phyloP scores from a whole-genome alignment of 1,284 basidiomycete species.

The Wolfiporia cocos region DNA sequence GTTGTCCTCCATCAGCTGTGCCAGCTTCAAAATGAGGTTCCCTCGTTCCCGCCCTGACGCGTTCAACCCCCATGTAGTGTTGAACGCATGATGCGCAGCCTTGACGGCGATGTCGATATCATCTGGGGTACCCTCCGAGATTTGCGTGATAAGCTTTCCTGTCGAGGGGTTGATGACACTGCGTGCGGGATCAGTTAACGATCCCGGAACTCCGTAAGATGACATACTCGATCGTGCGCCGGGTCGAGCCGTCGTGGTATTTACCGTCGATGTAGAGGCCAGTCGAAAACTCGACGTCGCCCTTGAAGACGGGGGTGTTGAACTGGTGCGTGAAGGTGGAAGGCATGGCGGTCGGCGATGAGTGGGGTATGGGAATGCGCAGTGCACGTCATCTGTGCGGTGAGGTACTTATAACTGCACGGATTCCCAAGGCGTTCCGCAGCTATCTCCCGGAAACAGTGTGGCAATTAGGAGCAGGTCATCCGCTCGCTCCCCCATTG shows the following conservation, averaged over 20 bases:
- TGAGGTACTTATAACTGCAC: background rate
- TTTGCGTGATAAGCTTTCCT: slow-evolving; percentile 62
- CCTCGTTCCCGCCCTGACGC: slow-evolving; percentile 58
- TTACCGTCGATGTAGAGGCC: slow-evolving; percentile 84
- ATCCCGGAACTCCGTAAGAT: background rate
- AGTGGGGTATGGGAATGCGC: slow-evolving; percentile 1
- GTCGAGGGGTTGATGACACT: slow-evolving; percentile 81
- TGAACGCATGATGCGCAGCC: slow-evolving; percentile 74
- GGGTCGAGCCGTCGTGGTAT: slow-evolving; percentile 67
- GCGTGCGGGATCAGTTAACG: slow-evolving; percentile 6
- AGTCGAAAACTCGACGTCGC: slow-evolving; percentile 60
- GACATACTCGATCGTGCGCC: slow-evolving; percentile 63
- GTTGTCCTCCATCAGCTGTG: slow-evolving; percentile 68
- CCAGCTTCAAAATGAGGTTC: slow-evolving; percentile 65
- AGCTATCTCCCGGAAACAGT: no score
- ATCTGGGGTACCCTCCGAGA: slow-evolving; percentile 61
- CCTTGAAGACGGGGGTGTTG: slow-evolving; percentile 63
- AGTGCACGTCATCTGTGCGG: no score
- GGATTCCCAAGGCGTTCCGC: no score
- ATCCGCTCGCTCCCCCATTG: no score
- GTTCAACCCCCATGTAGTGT: slow-evolving; percentile 71
- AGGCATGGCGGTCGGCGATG: slow-evolving; percentile 26
- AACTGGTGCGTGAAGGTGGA: slow-evolving; percentile 51
- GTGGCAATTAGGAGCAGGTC: no score
- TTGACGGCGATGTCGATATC: slow-evolving; percentile 78